A percentile compares a stretch with the other conserved stretches of the same genome.
These are phyloP conservation scores for Xylariaceae sp. DNA, from an alignment of 2,329 filamentous ascomycete species.

Conservation along the genomic window DNA sequence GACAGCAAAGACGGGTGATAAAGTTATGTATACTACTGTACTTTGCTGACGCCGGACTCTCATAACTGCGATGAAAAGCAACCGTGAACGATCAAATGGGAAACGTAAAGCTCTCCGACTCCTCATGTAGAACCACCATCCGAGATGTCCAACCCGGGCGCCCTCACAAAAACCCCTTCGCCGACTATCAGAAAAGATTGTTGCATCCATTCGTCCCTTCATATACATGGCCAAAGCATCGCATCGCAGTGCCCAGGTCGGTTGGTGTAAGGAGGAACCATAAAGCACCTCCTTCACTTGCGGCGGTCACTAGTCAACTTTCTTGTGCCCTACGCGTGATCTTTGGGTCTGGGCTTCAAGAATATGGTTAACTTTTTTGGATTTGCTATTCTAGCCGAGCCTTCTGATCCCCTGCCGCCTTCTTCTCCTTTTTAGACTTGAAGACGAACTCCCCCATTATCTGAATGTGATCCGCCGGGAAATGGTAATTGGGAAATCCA, in stretches of 20 bases:
- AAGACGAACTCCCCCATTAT: conserved; percentile 86
- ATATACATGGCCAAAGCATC: conserved; percentile 25
- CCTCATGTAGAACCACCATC: conserved; percentile 21
- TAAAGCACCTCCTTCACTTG: conserved; percentile 9
- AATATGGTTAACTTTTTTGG: conserved; percentile 9
- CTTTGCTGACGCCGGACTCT: conserved; percentile 20
- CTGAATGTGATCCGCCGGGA: conserved; percentile 88
- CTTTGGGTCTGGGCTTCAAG: conserved; percentile 1
- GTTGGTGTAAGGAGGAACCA: conserved; percentile 4
- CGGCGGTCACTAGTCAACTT: conserved; percentile 5
- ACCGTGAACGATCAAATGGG: conserved; percentile 20
- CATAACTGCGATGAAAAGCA: conserved; percentile 9
- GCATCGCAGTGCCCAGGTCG: conserved; percentile 6
- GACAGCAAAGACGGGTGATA: too few species aligned
- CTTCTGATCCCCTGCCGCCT: conserved; percentile 37
- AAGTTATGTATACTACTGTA: conserved; percentile 16
- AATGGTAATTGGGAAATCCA: conserved; percentile 91
- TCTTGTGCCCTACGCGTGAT: conserved; percentile 5
- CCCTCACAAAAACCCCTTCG: conserved; percentile 27
- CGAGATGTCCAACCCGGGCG: conserved; percentile 32
- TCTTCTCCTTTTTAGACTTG: conserved; percentile 81
- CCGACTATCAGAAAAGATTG: conserved; percentile 30
- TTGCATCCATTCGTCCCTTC: conserved; percentile 24
- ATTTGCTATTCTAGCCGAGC: conserved; percentile 20
- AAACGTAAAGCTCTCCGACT: conserved; percentile 23